A percentile compares a stretch with the other conserved stretches of the same genome.
Evolutionary conservation across 441 rosid genomes (phyloP).

Genomic region (Erysimum cheiri): DNA sequence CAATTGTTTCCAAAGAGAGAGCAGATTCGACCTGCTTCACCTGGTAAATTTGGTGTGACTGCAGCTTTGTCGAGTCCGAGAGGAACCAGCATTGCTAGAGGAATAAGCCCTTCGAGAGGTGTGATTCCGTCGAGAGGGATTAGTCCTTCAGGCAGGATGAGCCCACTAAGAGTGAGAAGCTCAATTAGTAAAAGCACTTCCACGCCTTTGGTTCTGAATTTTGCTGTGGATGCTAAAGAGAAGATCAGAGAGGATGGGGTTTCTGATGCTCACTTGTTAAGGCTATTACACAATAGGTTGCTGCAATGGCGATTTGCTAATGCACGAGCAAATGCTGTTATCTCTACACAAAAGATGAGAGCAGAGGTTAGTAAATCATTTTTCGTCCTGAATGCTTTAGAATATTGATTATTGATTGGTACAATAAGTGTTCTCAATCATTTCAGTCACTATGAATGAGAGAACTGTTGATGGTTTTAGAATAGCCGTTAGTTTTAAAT

Average conservation of each 20-base stretch:
- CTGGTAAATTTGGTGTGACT: conserved; percentile 37
- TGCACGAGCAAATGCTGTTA: conserved; percentile 72
- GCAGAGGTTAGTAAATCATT: conserved; percentile 62
- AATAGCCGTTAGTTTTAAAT: background rate
- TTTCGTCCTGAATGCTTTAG: background rate
- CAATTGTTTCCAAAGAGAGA: conserved; percentile 48
- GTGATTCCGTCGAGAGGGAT: conserved; percentile 14
- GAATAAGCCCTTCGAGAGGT: conserved; percentile 38
- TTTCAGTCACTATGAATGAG: background rate
- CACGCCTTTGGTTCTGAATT: conserved; percentile 63
- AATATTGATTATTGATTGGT: background rate
- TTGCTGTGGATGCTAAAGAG: conserved; percentile 70
- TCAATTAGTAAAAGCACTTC: conserved; percentile 37
- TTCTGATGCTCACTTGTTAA: conserved; percentile 70
- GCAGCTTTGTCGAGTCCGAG: conserved; percentile 58
- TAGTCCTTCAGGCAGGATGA: conserved; percentile 72
- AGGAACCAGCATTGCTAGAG: conserved; percentile 76
- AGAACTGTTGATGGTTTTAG: background rate
- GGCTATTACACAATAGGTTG: conserved; percentile 73
- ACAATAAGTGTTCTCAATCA: background rate
- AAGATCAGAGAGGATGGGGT: conserved; percentile 66
- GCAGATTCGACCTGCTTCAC: conserved; percentile 56
- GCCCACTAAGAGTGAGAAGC: conserved; percentile 72
- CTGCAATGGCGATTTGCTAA: conserved; percentile 87
- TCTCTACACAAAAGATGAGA: conserved; percentile 58